A percentile compares a stretch with the other conserved stretches of the same genome.
phyloP scores from a whole-genome alignment of 2,329 filamentous ascomycete species.

The Trematosphaeria pertusa region DNA sequence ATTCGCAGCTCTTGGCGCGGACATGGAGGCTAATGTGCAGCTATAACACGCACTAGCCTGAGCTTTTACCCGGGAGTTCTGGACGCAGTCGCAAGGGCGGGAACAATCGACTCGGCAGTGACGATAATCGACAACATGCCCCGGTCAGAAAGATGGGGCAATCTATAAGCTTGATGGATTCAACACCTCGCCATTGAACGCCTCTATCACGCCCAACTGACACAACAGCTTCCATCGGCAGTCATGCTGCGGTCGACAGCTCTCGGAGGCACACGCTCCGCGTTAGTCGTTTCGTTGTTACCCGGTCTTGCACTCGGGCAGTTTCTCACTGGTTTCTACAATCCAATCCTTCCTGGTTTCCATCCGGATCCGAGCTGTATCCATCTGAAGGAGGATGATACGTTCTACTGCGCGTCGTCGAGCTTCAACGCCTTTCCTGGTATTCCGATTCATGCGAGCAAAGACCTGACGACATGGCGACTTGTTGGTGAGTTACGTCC shows the following conservation, averaged over 20 bases:
- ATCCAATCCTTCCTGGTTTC: conserved; percentile 60
- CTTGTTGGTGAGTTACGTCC: conserved; percentile 43
- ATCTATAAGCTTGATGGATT: conserved; percentile 20
- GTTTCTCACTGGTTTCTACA: conserved; percentile 29
- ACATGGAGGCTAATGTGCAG: conserved; percentile 17
- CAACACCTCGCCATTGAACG: conserved; percentile 4
- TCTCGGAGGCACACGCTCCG: not conserved
- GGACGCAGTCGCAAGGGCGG: conserved; percentile 9
- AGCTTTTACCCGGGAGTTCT: conserved; percentile 27
- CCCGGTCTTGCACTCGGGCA: conserved; percentile 7
- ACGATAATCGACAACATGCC: conserved; percentile 4
- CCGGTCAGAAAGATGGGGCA: conserved; percentile 9
- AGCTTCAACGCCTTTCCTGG: conserved; percentile 63
- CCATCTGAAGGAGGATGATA: conserved; percentile 51
- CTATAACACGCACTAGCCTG: conserved; percentile 9
- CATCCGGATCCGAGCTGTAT: conserved; percentile 59
- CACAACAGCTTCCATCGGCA: conserved; percentile 8
- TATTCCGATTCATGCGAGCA: conserved; percentile 61
- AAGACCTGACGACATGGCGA: conserved; percentile 60
- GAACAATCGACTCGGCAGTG: conserved; percentile 1
- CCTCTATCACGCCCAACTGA: conserved; percentile 1
- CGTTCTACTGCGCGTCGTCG: conserved; percentile 60
- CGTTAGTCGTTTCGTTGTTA: conserved; percentile 7
- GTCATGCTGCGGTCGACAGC: conserved; percentile 15
- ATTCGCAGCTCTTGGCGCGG: conserved; percentile 21